Evolutionary conservation across 768 basidiomycete genomes (phyloP).

Genomic region (Boletus fagicola): DNA sequence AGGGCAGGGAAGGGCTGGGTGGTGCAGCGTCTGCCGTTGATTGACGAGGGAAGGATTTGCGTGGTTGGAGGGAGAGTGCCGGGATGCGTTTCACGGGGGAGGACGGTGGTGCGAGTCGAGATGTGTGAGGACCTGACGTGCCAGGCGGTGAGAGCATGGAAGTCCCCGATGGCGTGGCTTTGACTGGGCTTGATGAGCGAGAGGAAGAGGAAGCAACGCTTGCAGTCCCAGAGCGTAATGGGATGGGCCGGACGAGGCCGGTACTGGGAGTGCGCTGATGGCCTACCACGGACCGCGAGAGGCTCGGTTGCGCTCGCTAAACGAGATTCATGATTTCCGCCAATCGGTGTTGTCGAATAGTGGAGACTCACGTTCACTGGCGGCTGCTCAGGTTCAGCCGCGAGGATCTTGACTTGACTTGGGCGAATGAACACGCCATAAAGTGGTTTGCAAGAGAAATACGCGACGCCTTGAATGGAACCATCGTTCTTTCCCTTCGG

Average conservation of each 20-base stretch:
- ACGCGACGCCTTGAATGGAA: conserved; percentile 69
- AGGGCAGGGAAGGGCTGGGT: conserved; percentile 27
- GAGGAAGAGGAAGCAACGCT: conserved; percentile 47
- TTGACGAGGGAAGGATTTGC: conserved; percentile 49
- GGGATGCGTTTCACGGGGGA: conserved; percentile 62
- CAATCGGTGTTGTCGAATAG: background rate
- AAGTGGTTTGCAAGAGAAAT: conserved; percentile 75
- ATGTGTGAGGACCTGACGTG: conserved; percentile 24
- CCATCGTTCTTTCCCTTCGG: conserved; percentile 96
- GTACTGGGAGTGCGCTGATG: conserved; percentile 65
- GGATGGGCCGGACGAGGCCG: conserved; percentile 41
- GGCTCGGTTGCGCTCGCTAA: conserved; percentile 26
- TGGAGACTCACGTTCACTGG: conserved; percentile 25
- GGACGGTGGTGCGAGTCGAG: conserved; percentile 34
- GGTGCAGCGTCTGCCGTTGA: conserved; percentile 38
- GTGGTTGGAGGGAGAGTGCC: conserved; percentile 46
- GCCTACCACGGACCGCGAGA: conserved; percentile 37
- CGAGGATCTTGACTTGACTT: conserved; percentile 73
- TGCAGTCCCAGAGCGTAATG: conserved; percentile 36
- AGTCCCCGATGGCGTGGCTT: conserved; percentile 32
- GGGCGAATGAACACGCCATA: conserved; percentile 90
- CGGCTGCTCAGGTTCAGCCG: conserved; percentile 30
- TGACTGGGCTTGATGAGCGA: conserved; percentile 64
- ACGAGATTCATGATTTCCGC: conserved; percentile 4
- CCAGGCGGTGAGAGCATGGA: conserved; percentile 33